Base-by-base conservation (phyloP, 495 filamentous ascomycete species). In the Xylaria curta region DNA sequence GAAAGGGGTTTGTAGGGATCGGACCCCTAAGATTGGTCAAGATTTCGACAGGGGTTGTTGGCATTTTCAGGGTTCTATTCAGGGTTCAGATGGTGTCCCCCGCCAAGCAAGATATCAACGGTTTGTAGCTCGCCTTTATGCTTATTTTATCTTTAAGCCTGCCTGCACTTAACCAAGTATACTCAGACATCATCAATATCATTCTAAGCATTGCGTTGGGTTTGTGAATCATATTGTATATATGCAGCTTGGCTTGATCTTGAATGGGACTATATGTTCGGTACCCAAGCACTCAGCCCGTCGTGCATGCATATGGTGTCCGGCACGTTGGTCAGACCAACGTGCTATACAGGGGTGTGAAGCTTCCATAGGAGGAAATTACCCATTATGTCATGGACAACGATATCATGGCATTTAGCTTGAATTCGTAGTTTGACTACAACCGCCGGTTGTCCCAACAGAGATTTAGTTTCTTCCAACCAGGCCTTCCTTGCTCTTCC, bases 1-100 rank as follows among this genome's bases (percentile, higher is more conserved):
- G 61, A 49, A 63, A 47, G 33, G 31, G 44, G 59, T 51, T 21
- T 28, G 36, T 53, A 31, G 40, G 5, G n/a, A 42, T 61, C 53
- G 56, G 54, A 44, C 31, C 65, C 66, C 26, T 42, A 21, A 58
- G 53, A 40, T 21, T 44, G 36, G 60, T 19, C 17, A 3, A 38
- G 31, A 13, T 12, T 38, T 58, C 36, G 54, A 46, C 54, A 47
- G 54, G 51, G 53, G 12, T 53, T 13, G 8, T 53, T 40, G 28
- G 63, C 62, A 26, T 51, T 51, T 38, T 66, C 46, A 66, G 63
- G 58, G 58, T 60, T 60, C 33, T 51, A 38, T 38, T 66, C 46
- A 66, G 63, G 56, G 56, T 60, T 60, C 17, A 60, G 56, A 38
- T 36, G n/a, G 56, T 38, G 31, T 8, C 56, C 31, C 54, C 54